A percentile compares a stretch with the other conserved stretches of the same genome.
These are phyloP conservation scores for Eragrostis nindensis DNA, from an alignment of 176 grass and related monocot species.

Conservation along the genomic window DNA sequence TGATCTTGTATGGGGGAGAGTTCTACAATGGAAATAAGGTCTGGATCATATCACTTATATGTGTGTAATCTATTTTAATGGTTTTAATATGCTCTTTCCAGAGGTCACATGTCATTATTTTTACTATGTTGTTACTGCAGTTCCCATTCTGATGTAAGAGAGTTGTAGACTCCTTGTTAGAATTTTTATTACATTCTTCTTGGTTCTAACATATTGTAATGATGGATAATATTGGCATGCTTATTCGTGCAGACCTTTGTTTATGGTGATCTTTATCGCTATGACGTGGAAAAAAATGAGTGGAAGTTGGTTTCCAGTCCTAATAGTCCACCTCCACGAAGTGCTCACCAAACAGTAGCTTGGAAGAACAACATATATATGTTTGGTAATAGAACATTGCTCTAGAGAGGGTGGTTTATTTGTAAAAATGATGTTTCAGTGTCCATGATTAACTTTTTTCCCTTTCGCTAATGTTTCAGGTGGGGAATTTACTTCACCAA, in stretches of 20 bases:
- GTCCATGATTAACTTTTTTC: not conserved
- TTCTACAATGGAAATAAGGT: slow-evolving; percentile 99
- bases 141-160: not conserved
- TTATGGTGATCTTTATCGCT: slow-evolving; percentile 98
- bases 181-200: slow-evolving; percentile 9
- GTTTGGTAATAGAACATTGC: slow-evolving; percentile 71
- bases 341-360: slow-evolving; percentile 92
- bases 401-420: slow-evolving; percentile 23
- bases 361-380: slow-evolving; percentile 98
- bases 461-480: slow-evolving; percentile 52
- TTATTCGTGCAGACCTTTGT: slow-evolving; percentile 86
- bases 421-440: slow-evolving; percentile 26
- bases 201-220: not conserved
- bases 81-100: slow-evolving; percentile 7
- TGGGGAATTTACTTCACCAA: slow-evolving; percentile 97
- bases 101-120: not conserved
- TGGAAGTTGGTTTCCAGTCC: slow-evolving; percentile 98
- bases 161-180: not conserved
- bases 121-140: not conserved
- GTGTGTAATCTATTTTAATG: not conserved
- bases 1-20: slow-evolving; percentile 92
- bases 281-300: slow-evolving; percentile 96
- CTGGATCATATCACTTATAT: slow-evolving; percentile 15
- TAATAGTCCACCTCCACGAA: slow-evolving; percentile 95
- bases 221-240: slow-evolving; percentile 9